Evolutionary conservation across 2,329 filamentous ascomycete species (phyloP).

Genomic region (Stagonosporopsis tanaceti): DNA sequence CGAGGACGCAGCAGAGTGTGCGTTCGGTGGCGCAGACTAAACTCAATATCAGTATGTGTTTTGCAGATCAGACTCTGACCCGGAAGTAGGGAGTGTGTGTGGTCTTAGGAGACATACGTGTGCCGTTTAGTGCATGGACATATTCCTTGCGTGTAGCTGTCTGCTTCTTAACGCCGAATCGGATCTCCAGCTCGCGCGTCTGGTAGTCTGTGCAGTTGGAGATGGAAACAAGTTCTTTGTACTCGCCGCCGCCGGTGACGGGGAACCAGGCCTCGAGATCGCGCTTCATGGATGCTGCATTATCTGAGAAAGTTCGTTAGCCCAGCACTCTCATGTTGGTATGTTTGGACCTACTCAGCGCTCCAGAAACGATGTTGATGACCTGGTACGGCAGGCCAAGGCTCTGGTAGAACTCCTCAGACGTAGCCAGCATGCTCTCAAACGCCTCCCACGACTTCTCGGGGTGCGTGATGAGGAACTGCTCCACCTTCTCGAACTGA

Average conservation of each 20-base stretch:
- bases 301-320: conserved; percentile 30
- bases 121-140: conserved; percentile 91
- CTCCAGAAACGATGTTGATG: conserved; percentile 94
- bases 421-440: conserved; percentile 88
- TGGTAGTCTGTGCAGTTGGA: conserved; percentile 99
- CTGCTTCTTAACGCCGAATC: conserved; percentile 86
- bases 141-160: conserved; percentile 82
- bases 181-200: conserved; percentile 89
- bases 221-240: conserved; percentile 97
- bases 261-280: conserved; percentile 87
- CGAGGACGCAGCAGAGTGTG: conserved; percentile 90
- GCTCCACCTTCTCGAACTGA: conserved; percentile 79
- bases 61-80: neutral
- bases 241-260: conserved; percentile 73
- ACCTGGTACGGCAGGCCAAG: conserved; percentile 89
- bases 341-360: conserved; percentile 64
- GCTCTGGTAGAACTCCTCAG: conserved; percentile 94
- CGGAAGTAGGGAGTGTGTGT: neutral
- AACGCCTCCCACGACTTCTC: conserved; percentile 89
- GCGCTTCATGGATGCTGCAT: conserved; percentile 77
- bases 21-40: conserved; percentile 84
- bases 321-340: neutral
- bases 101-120: conserved; percentile 34
- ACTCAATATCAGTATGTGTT: conserved; percentile 8
- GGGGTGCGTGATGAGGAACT: conserved; percentile 69